A percentile compares a stretch with the other conserved stretches of the same genome.
Evolutionary conservation across 2,329 filamentous ascomycete species (phyloP).

Genomic region (Trichoderma koningiopsis): DNA sequence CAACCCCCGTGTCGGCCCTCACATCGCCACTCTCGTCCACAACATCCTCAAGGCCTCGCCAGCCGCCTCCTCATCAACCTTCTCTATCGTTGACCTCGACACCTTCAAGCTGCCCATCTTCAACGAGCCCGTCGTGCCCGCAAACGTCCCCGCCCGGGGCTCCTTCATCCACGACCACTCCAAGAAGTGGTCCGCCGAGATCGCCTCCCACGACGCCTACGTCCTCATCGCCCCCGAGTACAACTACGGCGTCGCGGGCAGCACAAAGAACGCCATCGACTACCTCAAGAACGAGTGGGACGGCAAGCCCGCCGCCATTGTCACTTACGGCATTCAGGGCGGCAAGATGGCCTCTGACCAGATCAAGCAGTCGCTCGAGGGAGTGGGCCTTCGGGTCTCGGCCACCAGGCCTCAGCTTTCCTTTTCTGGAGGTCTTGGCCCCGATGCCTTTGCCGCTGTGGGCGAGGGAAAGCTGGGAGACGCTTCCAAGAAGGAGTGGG

Average conservation of each 20-base stretch:
- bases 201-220: slow-evolving; percentile 47
- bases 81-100: slow-evolving; percentile 41
- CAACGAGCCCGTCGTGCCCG: slow-evolving; percentile 44
- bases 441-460: slow-evolving; percentile 11
- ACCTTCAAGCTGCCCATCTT: slow-evolving; percentile 47
- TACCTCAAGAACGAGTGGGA: slow-evolving; percentile 60
- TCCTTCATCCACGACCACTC: slow-evolving; percentile 44
- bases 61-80: background rate
- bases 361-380: slow-evolving; percentile 6
- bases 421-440: background rate
- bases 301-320: slow-evolving; percentile 54
- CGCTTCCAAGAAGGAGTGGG: slow-evolving; percentile 15
- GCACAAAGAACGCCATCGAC: slow-evolving; percentile 62
- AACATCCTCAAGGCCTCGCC: background rate
- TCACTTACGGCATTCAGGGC: slow-evolving; percentile 55
- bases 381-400: slow-evolving; percentile 5
- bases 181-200: slow-evolving; percentile 46
- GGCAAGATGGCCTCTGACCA: slow-evolving; percentile 32
- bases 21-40: slow-evolving; percentile 12
- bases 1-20: slow-evolving; percentile 20
- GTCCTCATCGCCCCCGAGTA: slow-evolving; percentile 53
- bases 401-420: slow-evolving; percentile 17
- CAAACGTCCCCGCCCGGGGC: slow-evolving; percentile 38
- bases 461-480: slow-evolving; percentile 22
- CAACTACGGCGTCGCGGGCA: slow-evolving; percentile 57